These are phyloP conservation scores for Citrullus mucosospermus DNA, from an alignment of 306 rosid genomes.

Conservation along the genomic window DNA sequence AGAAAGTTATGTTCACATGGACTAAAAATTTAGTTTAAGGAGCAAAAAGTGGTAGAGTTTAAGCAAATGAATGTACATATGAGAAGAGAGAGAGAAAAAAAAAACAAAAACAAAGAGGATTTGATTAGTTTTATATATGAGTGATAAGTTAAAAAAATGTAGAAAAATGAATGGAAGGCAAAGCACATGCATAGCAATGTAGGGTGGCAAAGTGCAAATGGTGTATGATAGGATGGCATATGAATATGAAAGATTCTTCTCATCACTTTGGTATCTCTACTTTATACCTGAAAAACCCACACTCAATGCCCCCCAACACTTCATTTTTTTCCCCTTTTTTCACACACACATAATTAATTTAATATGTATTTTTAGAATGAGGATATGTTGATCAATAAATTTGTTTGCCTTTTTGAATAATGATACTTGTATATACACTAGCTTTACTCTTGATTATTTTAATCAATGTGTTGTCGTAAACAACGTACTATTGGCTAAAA, in stretches of 20 bases:
- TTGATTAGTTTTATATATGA: neutral
- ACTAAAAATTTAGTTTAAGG: too few relatives aligned
- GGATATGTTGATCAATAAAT: neutral
- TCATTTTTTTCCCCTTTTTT: neutral
- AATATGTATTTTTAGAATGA: neutral
- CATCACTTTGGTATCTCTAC: neutral
- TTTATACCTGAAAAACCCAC: conserved; percentile 6
- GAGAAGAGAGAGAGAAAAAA: too few relatives aligned
- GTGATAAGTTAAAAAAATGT: neutral
- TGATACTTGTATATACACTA: neutral
- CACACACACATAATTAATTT: neutral
- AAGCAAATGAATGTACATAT: neutral
- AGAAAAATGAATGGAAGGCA: neutral
- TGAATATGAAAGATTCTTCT: neutral
- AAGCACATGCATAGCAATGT: neutral
- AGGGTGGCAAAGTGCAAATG: neutral
- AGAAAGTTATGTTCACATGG: too few relatives aligned
- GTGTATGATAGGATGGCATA: neutral
- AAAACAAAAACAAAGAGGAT: neutral
- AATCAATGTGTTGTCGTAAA: too few relatives aligned
- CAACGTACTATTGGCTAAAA: too few relatives aligned
- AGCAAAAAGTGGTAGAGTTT: too few relatives aligned
- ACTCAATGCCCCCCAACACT: neutral
- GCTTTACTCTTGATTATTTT: neutral
- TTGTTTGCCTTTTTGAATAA: neutral